These are phyloP conservation scores for Raphidocelis subcapitata DNA, from an alignment of 139 green algal species.

Conservation along the genomic window DNA sequence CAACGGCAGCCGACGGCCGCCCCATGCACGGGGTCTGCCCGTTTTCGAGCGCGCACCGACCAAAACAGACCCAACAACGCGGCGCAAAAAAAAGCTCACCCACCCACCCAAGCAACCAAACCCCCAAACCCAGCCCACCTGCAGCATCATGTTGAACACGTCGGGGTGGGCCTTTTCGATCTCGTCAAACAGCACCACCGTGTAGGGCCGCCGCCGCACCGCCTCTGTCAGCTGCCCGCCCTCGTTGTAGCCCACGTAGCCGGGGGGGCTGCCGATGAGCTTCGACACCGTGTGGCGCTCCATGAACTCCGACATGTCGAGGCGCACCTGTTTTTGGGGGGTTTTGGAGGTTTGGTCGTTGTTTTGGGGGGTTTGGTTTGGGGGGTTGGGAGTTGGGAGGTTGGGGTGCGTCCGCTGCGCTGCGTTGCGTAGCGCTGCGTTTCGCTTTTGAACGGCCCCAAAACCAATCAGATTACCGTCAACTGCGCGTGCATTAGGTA, in stretches of 20 bases:
- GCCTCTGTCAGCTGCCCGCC: constrained; percentile 99
- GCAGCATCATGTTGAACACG: constrained; percentile 99
- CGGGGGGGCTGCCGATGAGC: constrained; percentile 97
- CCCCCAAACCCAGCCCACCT: constrained; percentile 53
- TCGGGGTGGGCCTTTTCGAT: constrained; percentile 99
- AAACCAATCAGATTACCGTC: too few relatives aligned
- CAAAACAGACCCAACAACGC: background rate
- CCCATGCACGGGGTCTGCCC: too few relatives aligned
- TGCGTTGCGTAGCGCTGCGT: too few relatives aligned
- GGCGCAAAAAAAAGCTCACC: background rate
- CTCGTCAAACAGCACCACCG: constrained; percentile 99
- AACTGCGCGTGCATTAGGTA: too few relatives aligned
- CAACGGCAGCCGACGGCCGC: too few relatives aligned
- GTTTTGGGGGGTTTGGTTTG: too few relatives aligned
- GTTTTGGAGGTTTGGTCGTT: too few relatives aligned
- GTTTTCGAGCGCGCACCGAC: too few relatives aligned
- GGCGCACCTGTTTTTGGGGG: constrained; percentile 56
- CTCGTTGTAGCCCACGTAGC: constrained; percentile 99
- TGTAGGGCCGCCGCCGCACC: constrained; percentile 92
- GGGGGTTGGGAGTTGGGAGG: too few relatives aligned
- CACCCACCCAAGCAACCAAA: constrained; percentile 8
- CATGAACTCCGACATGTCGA: constrained; percentile 99
- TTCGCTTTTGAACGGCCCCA: too few relatives aligned
- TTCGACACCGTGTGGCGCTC: constrained; percentile 99
- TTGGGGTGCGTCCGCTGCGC: too few relatives aligned